Conservation (phyloP, 2,329 filamentous ascomycete genomes). For the Drechslerella dactyloides region DNA sequence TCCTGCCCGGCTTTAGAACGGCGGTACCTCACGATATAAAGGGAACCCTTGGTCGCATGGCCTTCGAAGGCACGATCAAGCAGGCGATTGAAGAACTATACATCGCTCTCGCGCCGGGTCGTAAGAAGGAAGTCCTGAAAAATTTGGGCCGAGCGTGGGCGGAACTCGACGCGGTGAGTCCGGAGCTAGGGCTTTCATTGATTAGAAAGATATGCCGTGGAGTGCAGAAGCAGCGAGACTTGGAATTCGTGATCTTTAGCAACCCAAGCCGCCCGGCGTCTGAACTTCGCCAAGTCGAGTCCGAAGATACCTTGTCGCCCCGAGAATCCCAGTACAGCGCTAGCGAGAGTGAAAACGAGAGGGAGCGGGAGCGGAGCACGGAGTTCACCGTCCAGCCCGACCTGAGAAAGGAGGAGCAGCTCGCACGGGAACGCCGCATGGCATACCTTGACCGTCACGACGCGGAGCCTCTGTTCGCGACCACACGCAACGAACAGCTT, state of each 20-base stretch:
- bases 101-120: conserved; percentile 12
- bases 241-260: conserved; percentile 9
- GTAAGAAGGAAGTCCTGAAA: conserved; percentile 23
- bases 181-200: conserved; percentile 31
- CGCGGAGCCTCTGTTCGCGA: conserved; percentile 32
- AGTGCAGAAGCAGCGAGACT: conserved; percentile 8
- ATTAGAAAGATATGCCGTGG: conserved; percentile 23
- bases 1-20: conserved; percentile 32
- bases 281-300: neutral
- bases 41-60: conserved; percentile 22
- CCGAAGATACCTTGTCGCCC: neutral
- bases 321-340: too few relatives aligned
- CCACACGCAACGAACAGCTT: conserved; percentile 33
- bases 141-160: conserved; percentile 29
- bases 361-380: neutral
- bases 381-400: conserved; percentile 1
- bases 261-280: conserved; percentile 1
- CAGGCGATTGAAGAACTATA: conserved; percentile 25
- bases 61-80: conserved; percentile 29
- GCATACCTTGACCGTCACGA: conserved; percentile 21
- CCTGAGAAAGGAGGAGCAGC: conserved; percentile 7
- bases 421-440: conserved; percentile 18
- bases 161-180: conserved; percentile 31
- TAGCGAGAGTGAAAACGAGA: neutral
- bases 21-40: conserved; percentile 29